Conservation (phyloP, 2,329 filamentous ascomycete genomes). For the Pezicula carpinea region DNA sequence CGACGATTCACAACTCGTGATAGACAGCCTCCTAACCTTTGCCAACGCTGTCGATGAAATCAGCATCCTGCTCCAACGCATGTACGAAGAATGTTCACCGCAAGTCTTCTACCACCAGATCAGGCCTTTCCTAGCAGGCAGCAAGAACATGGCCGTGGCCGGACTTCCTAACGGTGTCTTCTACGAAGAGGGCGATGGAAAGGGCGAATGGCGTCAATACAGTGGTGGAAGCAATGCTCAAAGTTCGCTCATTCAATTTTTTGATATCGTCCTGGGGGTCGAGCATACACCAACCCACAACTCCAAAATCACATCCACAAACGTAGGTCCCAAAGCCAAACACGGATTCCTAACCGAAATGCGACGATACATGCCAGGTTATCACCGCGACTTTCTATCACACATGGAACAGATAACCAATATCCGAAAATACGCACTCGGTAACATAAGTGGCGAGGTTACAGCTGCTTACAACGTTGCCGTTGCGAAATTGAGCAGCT, state of each 20-base stretch:
- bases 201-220: slow-evolving; percentile 67
- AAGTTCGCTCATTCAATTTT: slow-evolving; percentile 87
- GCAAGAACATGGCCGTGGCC: slow-evolving; percentile 84
- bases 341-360: slow-evolving; percentile 49
- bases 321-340: slow-evolving; percentile 10
- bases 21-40: slow-evolving; percentile 59
- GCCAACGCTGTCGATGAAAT: slow-evolving; percentile 65
- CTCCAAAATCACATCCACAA: slow-evolving; percentile 16
- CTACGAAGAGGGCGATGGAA: slow-evolving; percentile 70
- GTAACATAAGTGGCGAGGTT: slow-evolving; percentile 32
- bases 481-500: slow-evolving; percentile 66
- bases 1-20: slow-evolving; percentile 57
- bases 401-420: slow-evolving; percentile 67
- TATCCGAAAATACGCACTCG: slow-evolving; percentile 63
- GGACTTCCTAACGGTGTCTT: slow-evolving; percentile 80
- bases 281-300: slow-evolving; percentile 55
- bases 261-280: slow-evolving; percentile 80
- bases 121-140: slow-evolving; percentile 82
- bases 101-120: slow-evolving; percentile 87
- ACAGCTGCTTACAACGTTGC: slow-evolving; percentile 66
- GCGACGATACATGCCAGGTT: slow-evolving; percentile 84
- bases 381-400: slow-evolving; percentile 73
- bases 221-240: slow-evolving; percentile 93
- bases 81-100: slow-evolving; percentile 87
- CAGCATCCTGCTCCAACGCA: slow-evolving; percentile 64